phyloP scores from a whole-genome alignment of 2,329 filamentous ascomycete species.

The Fusarium metavorans region DNA sequence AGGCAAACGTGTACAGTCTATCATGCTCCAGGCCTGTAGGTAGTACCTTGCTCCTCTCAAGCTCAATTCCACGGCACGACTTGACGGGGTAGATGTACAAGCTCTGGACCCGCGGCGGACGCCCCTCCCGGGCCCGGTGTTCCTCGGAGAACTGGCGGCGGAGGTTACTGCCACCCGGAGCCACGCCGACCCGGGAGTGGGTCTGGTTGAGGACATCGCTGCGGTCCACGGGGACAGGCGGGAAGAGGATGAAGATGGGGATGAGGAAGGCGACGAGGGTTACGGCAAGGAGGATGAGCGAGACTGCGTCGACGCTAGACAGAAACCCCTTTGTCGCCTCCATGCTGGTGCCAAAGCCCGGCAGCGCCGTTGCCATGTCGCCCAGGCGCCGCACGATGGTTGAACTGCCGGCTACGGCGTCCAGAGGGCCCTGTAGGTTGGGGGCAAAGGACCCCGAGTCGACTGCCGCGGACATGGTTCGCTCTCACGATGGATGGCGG shows the following conservation, averaged over 20 bases:
- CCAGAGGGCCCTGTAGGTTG: conserved; percentile 31
- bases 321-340: conserved; percentile 35
- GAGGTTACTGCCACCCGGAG: conserved; percentile 53
- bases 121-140: conserved; percentile 36
- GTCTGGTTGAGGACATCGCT: conserved; percentile 68
- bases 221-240: conserved; percentile 64
- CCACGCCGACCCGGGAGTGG: conserved; percentile 62
- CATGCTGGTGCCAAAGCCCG: conserved; percentile 28
- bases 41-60: conserved; percentile 73
- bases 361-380: conserved; percentile 36
- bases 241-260: conserved; percentile 66
- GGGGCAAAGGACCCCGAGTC: conserved; percentile 20
- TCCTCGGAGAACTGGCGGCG: conserved; percentile 39
- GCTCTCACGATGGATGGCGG: background rate
- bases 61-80: conserved; percentile 81
- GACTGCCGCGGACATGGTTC: conserved; percentile 29
- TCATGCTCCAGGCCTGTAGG: conserved; percentile 81
- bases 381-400: conserved; percentile 31
- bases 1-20: conserved; percentile 85
- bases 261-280: conserved; percentile 64
- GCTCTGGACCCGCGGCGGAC: conserved; percentile 62
- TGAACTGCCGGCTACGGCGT: conserved; percentile 26
- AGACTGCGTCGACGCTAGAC: conserved; percentile 45
- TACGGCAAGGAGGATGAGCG: conserved; percentile 55
- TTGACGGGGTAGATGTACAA: conserved; percentile 87